Percentiles rank a stretch among this genome's conserved stretches.
phyloP scores from a whole-genome alignment of 2,329 filamentous ascomycete species.

The Fusarium sp. region DNA sequence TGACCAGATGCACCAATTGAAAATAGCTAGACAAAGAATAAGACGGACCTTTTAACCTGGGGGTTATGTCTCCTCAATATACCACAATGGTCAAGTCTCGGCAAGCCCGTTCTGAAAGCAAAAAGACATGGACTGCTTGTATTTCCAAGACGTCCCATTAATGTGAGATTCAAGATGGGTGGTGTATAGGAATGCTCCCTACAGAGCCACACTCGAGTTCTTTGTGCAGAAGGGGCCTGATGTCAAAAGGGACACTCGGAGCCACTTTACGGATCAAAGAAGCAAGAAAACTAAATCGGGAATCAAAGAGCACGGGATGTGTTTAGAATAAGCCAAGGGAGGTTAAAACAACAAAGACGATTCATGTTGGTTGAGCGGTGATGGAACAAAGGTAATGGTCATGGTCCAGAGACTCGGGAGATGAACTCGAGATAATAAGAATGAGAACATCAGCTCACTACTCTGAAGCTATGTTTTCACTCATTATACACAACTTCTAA shows the following conservation, averaged over 20 bases:
- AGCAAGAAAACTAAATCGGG: constrained; percentile 21
- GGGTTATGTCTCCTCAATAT: too few relatives aligned
- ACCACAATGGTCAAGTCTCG: constrained; percentile 6
- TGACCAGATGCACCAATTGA: background rate
- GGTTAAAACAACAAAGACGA: constrained; percentile 25
- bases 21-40: constrained; percentile 21
- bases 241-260: background rate
- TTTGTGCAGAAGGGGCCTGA: constrained; percentile 15
- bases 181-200: background rate
- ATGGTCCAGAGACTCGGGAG: background rate
- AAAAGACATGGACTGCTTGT: background rate
- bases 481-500: background rate
- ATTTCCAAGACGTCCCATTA: background rate
- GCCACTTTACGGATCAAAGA: constrained; percentile 4
- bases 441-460: constrained; percentile 9
- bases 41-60: background rate
- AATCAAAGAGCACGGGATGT: constrained; percentile 2
- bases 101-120: background rate
- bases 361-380: constrained; percentile 2
- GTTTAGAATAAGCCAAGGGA: background rate
- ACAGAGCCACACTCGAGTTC: background rate
- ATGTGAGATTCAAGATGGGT: background rate
- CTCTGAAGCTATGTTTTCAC: background rate
- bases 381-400: constrained; percentile 23
- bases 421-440: constrained; percentile 15